Conservation (phyloP, 306 rosid genomes). For the Pyrus bretschneideri region DNA sequence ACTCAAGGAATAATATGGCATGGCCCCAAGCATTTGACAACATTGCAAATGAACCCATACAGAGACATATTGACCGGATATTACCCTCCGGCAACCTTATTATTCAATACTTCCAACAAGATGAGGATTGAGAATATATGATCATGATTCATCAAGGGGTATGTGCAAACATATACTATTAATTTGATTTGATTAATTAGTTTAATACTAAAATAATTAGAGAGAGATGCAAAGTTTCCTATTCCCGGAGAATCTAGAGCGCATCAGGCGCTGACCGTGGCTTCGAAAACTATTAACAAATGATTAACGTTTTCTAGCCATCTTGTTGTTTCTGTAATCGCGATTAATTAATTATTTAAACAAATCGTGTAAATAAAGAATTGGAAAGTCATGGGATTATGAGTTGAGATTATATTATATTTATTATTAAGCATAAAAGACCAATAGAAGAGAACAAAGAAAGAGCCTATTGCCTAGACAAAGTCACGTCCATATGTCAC, state of each 20-base stretch:
- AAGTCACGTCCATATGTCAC: conserved; percentile 62
- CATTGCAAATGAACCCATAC: conserved; percentile 49
- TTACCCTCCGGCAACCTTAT: conserved; percentile 30
- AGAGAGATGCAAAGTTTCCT: conserved; percentile 21
- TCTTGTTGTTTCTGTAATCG: conserved; percentile 44
- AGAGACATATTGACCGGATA: conserved; percentile 90
- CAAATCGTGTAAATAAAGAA: background rate
- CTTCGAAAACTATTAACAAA: conserved; percentile 57
- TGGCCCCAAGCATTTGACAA: conserved; percentile 56
- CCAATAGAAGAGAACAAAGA: conserved; percentile 34
- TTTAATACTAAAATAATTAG: background rate
- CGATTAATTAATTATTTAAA: background rate
- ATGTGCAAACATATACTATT: background rate
- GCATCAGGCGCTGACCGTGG: conserved; percentile 99
- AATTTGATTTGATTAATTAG: background rate
- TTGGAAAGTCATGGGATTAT: conserved; percentile 16
- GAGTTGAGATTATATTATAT: conserved; percentile 11
- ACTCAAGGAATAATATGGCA: conserved; percentile 22
- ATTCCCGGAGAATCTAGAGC: conserved; percentile 99
- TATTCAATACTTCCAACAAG: conserved; percentile 28
- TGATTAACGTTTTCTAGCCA: conserved; percentile 26
- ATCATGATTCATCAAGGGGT: background rate
- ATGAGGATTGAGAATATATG: conserved; percentile 5
- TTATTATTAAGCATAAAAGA: conserved; percentile 5
- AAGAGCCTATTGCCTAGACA: conserved; percentile 33